These are phyloP conservation scores for Theileria parva DNA, from an alignment of 169 alveolate genomes.

Conservation along the genomic window DNA sequence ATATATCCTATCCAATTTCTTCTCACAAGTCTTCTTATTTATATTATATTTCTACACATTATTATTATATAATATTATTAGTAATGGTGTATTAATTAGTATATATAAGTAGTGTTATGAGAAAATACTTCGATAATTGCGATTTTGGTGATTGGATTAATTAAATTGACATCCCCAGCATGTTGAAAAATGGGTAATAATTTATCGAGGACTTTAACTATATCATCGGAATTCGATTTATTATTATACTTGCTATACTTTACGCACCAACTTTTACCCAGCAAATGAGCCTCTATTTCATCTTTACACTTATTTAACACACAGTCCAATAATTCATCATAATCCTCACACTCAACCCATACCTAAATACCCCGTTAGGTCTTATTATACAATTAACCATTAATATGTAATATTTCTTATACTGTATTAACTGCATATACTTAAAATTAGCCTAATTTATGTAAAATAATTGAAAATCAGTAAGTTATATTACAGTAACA, in stretches of 20 bases:
- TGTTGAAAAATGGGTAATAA: constrained; percentile 38
- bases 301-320: constrained; percentile 1
- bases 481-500: background rate
- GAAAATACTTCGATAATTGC: constrained; percentile 47
- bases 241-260: constrained; percentile 37
- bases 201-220: constrained; percentile 27
- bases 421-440: too few relatives aligned
- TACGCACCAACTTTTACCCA: constrained; percentile 50
- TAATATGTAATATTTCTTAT: too few relatives aligned
- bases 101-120: background rate
- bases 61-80: background rate
- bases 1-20: constrained; percentile 22
- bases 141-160: constrained; percentile 56
- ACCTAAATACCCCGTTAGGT: constrained; percentile 13
- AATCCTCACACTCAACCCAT: constrained; percentile 49
- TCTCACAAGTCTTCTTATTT: constrained; percentile 13
- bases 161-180: constrained; percentile 53
- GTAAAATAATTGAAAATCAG: too few relatives aligned
- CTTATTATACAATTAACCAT: background rate
- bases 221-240: constrained; percentile 10
- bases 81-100: background rate
- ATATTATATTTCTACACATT: background rate
- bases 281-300: background rate
- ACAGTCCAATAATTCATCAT: constrained; percentile 23
- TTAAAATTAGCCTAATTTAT: too few relatives aligned